Conservation (phyloP, 352 stramenopile species). For the Globisporangium barbulae region DNA sequence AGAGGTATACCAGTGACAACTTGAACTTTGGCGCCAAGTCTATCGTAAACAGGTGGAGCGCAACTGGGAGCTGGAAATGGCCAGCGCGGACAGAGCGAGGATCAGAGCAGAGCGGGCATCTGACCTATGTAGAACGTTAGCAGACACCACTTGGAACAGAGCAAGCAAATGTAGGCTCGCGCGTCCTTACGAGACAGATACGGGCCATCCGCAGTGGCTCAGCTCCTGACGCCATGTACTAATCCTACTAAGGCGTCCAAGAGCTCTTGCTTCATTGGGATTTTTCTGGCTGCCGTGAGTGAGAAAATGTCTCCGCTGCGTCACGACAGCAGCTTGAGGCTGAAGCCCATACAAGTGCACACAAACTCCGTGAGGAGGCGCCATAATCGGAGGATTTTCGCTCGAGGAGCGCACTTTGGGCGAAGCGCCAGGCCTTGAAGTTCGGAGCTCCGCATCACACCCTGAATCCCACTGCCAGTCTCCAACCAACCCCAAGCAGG, state of each 20-base stretch:
- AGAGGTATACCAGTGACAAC: background rate
- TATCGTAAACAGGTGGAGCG: constrained; percentile 2
- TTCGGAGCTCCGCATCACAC: background rate
- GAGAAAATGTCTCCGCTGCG: constrained; percentile 15
- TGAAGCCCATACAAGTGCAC: no score
- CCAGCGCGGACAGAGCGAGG: background rate
- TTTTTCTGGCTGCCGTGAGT: constrained; percentile 7
- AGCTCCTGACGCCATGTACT: no score
- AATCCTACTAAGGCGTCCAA: background rate
- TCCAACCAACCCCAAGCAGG: background rate
- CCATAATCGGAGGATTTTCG: background rate
- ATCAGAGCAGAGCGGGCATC: background rate
- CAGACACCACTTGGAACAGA: no score
- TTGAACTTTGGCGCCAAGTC: constrained; percentile 15
- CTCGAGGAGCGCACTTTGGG: constrained; percentile 1
- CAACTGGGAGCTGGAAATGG: background rate
- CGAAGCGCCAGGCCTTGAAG: background rate
- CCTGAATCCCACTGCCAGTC: no score
- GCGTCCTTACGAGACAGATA: no score
- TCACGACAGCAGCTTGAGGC: constrained; percentile 15
- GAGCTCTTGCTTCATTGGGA: background rate
- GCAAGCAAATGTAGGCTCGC: no score
- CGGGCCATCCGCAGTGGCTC: no score
- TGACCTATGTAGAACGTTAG: background rate
- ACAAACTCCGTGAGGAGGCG: no score